These are phyloP conservation scores for Penicillium goetzii DNA, from an alignment of 495 filamentous ascomycete species.

Conservation along the genomic window DNA sequence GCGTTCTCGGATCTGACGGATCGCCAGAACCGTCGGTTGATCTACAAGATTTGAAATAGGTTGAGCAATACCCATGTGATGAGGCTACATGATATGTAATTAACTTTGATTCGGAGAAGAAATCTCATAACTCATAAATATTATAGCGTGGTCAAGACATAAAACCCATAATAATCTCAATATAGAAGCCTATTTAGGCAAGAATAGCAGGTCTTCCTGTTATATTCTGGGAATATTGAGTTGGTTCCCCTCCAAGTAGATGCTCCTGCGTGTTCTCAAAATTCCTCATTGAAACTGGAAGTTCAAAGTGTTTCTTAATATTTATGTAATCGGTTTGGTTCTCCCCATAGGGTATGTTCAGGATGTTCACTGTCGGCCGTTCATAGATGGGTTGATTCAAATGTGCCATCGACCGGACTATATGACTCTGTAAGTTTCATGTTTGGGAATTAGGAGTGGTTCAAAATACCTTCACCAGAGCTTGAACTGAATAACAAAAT, in stretches of 20 bases:
- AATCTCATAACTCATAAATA: slow-evolving; percentile 5
- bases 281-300: slow-evolving; percentile 23
- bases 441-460: not conserved
- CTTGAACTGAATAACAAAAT: slow-evolving; percentile 15
- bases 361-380: slow-evolving; percentile 32
- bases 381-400: slow-evolving; percentile 8
- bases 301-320: slow-evolving; percentile 31
- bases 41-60: slow-evolving; percentile 22
- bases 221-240: slow-evolving; percentile 10
- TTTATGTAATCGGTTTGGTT: slow-evolving; percentile 9
- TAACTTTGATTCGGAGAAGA: not conserved
- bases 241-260: not conserved
- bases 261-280: not conserved
- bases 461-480: slow-evolving; percentile 19
- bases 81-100: not conserved
- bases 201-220: slow-evolving; percentile 9
- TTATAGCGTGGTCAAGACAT: not conserved
- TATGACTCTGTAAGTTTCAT: not conserved
- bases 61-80: not conserved
- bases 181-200: slow-evolving; percentile 9
- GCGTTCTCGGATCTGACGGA: slow-evolving; percentile 21
- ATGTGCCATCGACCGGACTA: slow-evolving; percentile 5
- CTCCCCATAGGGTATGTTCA: slow-evolving; percentile 24
- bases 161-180: not conserved
- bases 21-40: slow-evolving; percentile 14